phyloP scores from a whole-genome alignment of 2,329 filamentous ascomycete species.

The Elsinoe fawcettii region DNA sequence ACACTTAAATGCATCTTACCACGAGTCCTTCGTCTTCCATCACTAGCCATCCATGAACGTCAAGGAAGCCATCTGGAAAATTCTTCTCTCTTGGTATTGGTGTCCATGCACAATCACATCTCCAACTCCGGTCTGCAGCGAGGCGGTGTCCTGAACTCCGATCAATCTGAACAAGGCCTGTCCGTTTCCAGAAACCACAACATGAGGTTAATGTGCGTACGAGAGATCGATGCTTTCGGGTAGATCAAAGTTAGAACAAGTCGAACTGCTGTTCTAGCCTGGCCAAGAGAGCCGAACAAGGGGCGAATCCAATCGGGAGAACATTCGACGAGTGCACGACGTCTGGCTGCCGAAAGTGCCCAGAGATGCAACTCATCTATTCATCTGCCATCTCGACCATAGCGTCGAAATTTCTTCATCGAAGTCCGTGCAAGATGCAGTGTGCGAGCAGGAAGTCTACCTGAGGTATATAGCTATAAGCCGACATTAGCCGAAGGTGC shows the following conservation, averaged over 20 bases:
- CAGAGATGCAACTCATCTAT: constrained; percentile 1
- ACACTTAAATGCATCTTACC: neutral
- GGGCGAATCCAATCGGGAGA: neutral
- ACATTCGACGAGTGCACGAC: neutral
- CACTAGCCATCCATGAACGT: neutral
- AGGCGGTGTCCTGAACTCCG: neutral
- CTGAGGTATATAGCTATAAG: too few relatives aligned
- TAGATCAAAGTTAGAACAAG: neutral
- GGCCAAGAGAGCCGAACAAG: neutral
- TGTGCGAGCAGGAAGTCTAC: neutral
- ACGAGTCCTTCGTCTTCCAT: neutral
- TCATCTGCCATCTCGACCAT: neutral
- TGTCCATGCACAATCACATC: neutral
- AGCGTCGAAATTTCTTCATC: constrained; percentile 1
- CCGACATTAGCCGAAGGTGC: neutral
- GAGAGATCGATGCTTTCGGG: neutral
- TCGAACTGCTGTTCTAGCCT: neutral
- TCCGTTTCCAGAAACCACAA: neutral
- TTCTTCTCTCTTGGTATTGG: neutral
- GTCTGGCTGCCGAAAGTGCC: neutral
- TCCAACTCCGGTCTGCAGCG: neutral
- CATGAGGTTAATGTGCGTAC: neutral
- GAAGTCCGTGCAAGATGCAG: constrained; percentile 1
- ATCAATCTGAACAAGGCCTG: neutral
- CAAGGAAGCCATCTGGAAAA: neutral